Conservation (phyloP, 1,284 basidiomycete genomes). For the Tremellales sp. region DNA sequence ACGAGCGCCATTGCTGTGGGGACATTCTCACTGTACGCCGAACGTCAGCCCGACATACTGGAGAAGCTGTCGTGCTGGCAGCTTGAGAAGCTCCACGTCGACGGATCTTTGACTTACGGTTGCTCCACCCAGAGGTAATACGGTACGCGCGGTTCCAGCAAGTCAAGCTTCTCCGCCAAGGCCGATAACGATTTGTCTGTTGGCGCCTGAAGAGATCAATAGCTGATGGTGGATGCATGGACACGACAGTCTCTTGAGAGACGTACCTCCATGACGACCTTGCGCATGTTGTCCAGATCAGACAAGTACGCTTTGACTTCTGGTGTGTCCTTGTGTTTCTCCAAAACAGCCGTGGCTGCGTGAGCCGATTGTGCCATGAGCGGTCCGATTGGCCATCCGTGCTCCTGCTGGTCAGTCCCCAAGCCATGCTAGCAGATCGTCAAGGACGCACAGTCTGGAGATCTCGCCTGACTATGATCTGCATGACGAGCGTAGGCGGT, state of each 20-base stretch:
- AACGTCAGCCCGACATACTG: background rate
- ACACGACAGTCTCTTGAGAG: no score
- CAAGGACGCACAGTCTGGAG: conserved; percentile 34
- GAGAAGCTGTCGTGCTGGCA: no score
- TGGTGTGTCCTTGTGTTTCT: conserved; percentile 27
- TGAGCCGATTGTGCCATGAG: conserved; percentile 54
- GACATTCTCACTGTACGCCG: conserved; percentile 39
- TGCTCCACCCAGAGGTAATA: conserved; percentile 54
- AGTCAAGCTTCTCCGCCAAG: conserved; percentile 35
- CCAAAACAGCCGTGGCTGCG: conserved; percentile 49
- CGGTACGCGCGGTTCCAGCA: conserved; percentile 26
- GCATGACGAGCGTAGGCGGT: conserved; percentile 44
- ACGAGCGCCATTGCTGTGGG: conserved; percentile 52
- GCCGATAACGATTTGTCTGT: conserved; percentile 32
- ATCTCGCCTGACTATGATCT: conserved; percentile 46
- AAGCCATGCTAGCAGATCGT: background rate
- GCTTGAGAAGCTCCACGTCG: no score
- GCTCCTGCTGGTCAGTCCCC: conserved; percentile 18
- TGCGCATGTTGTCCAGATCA: conserved; percentile 42
- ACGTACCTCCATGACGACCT: conserved; percentile 41
- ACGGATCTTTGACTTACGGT: no score
- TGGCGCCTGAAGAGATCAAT: conserved; percentile 40
- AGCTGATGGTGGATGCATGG: no score
- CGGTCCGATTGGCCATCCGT: conserved; percentile 51
- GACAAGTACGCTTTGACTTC: conserved; percentile 39